These are phyloP conservation scores for Didymella segeticola DNA, from an alignment of 2,329 filamentous ascomycete species.

Conservation along the genomic window DNA sequence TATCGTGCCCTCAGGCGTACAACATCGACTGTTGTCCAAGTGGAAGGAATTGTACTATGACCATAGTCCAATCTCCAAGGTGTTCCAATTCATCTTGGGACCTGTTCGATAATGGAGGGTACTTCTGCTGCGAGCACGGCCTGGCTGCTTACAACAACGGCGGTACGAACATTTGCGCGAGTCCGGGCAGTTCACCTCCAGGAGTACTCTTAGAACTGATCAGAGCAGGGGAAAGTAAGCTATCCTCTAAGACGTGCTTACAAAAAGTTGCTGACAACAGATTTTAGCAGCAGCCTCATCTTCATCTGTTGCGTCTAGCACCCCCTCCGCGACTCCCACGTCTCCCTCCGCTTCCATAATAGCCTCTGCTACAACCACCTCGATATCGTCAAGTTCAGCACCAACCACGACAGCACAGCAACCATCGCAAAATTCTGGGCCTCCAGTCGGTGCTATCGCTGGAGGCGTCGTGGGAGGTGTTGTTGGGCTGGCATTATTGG, in stretches of 20 bases:
- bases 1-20: slow-evolving; percentile 7
- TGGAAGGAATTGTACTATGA: slow-evolving; percentile 1
- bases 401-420: not conserved
- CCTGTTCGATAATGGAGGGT: slow-evolving; percentile 16
- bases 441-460: slow-evolving; percentile 12
- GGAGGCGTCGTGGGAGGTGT: slow-evolving; percentile 14
- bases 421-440: not conserved
- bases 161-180: slow-evolving; percentile 5
- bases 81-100: slow-evolving; percentile 18
- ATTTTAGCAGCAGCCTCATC: not conserved
- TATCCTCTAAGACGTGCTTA: not conserved
- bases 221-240: not conserved
- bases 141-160: not conserved
- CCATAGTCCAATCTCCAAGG: slow-evolving; percentile 1
- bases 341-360: not conserved
- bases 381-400: not conserved
- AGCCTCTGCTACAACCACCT: not conserved
- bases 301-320: not conserved
- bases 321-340: not conserved
- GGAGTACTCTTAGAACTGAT: not conserved
- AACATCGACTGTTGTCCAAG: slow-evolving; percentile 12
- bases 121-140: slow-evolving; percentile 18
- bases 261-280: not conserved
- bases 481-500: not conserved
- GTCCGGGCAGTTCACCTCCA: not conserved